These are phyloP conservation scores for Celoporthe dispersa DNA, from an alignment of 2,329 filamentous ascomycete genomes.

Conservation along the genomic window DNA sequence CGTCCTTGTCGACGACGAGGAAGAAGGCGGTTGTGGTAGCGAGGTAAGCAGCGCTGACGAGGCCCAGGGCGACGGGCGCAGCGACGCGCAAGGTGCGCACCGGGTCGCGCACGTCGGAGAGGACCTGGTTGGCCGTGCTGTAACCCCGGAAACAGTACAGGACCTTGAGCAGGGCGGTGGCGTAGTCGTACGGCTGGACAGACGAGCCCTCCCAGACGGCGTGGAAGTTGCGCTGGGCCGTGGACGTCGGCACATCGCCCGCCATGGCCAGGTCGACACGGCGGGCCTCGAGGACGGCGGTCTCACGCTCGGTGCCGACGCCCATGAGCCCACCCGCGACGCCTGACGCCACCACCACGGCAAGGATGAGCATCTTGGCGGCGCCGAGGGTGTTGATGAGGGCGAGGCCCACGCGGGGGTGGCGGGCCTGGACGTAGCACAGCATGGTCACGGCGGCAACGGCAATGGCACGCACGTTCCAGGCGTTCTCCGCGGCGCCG, in stretches of 20 bases:
- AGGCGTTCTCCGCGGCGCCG: slow-evolving; percentile 44
- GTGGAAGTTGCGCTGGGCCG: slow-evolving; percentile 46
- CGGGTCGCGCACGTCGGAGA: slow-evolving; percentile 61
- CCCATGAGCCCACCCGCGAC: slow-evolving; percentile 43
- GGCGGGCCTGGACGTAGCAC: slow-evolving; percentile 51
- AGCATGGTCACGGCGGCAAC: slow-evolving; percentile 51
- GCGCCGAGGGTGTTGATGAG: slow-evolving; percentile 54
- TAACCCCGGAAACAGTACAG: slow-evolving; percentile 61
- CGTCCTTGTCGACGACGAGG: slow-evolving; percentile 59
- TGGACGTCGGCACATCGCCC: slow-evolving; percentile 35
- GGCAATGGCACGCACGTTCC: slow-evolving; percentile 55
- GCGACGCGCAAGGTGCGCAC: slow-evolving; percentile 62
- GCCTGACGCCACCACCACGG: slow-evolving; percentile 50
- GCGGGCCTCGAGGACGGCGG: slow-evolving; percentile 27
- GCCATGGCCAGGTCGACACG: slow-evolving; percentile 34
- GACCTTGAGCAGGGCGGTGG: slow-evolving; percentile 59
- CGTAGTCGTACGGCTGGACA: slow-evolving; percentile 47
- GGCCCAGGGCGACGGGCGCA: slow-evolving; percentile 56
- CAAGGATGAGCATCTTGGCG: slow-evolving; percentile 53
- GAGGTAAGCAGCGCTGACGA: slow-evolving; percentile 60
- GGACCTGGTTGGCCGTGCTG: slow-evolving; percentile 58
- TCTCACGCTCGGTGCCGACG: slow-evolving; percentile 34
- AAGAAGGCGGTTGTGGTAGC: slow-evolving; percentile 64
- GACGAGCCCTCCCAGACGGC: slow-evolving; percentile 45
- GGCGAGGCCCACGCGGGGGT: slow-evolving; percentile 51